Percentiles rank a stretch among this genome's conserved stretches.
Evolutionary conservation across 352 stramenopile species (phyloP).

Genomic region (Phytopythium cucurbitacearum): DNA sequence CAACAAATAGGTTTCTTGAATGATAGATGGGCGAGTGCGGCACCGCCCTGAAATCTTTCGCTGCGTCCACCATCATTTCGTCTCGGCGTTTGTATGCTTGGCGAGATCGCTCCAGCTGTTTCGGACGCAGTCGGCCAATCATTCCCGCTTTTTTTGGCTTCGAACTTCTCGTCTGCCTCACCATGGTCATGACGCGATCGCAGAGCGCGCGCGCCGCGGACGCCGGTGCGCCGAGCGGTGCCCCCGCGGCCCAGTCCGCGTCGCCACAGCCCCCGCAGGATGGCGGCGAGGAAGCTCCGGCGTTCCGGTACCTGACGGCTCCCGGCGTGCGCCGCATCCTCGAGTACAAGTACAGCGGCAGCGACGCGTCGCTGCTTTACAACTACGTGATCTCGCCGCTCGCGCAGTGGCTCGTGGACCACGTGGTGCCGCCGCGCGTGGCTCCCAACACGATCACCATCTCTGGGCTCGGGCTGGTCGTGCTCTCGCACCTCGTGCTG

Average conservation of each 20-base stretch:
- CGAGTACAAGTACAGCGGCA: constrained; percentile 85
- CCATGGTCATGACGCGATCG: constrained; percentile 5
- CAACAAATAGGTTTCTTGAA: too few relatives aligned
- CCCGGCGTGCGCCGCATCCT: constrained; percentile 64
- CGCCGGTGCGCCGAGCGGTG: background rate
- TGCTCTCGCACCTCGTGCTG: constrained; percentile 72
- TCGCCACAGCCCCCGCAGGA: constrained; percentile 2
- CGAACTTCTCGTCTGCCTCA: background rate
- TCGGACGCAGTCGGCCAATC: background rate
- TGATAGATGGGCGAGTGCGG: too few relatives aligned
- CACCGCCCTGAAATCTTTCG: background rate
- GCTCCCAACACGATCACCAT: constrained; percentile 86
- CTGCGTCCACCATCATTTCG: background rate
- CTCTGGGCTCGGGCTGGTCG: constrained; percentile 60
- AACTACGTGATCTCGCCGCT: constrained; percentile 76
- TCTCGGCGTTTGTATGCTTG: constrained; percentile 2
- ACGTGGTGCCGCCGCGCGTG: constrained; percentile 60
- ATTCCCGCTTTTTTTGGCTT: background rate
- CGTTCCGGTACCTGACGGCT: constrained; percentile 66
- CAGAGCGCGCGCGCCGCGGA: constrained; percentile 4
- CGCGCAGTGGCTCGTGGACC: constrained; percentile 73
- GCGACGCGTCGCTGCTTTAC: constrained; percentile 78
- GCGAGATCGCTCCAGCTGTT: background rate
- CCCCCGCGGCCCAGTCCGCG: background rate
- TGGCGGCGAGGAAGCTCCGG: background rate